Conservation (phyloP, 2,329 filamentous ascomycete genomes). For the Cordyceps javanica region DNA sequence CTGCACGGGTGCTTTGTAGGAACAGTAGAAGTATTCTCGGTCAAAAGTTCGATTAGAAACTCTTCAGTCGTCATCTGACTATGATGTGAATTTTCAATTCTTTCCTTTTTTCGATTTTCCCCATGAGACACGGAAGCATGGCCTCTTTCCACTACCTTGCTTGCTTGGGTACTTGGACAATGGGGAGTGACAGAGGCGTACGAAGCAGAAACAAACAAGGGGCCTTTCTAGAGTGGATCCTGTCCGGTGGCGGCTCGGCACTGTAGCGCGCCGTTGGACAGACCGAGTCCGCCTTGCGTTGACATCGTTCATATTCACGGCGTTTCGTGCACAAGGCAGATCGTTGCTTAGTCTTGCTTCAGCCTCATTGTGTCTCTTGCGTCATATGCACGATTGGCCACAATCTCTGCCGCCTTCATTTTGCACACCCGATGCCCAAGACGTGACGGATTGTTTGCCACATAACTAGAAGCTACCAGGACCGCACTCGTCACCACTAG, state of each 20-base stretch:
- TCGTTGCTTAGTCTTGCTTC: background rate
- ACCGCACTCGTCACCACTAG: background rate
- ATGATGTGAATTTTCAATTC: too few species aligned
- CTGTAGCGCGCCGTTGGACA: background rate
- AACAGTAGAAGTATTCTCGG: too few species aligned
- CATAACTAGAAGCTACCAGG: background rate
- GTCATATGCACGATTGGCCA: background rate
- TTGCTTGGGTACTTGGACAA: too few species aligned
- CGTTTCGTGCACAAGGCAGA: background rate
- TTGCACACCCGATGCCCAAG: background rate
- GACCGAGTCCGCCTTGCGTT: conserved; percentile 5
- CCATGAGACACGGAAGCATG: too few species aligned
- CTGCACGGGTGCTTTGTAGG: too few species aligned
- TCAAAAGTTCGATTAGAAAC: too few species aligned
- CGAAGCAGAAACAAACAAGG: too few species aligned
- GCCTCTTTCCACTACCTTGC: too few species aligned
- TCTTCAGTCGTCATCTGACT: too few species aligned
- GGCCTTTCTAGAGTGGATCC: background rate
- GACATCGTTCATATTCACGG: background rate
- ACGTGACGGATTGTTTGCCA: background rate
- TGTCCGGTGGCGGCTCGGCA: background rate
- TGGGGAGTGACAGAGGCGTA: too few species aligned
- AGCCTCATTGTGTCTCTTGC: background rate
- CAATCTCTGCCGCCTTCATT: background rate
- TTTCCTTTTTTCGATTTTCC: too few species aligned